A percentile compares a stretch with the other conserved stretches of the same genome.
Conservation (phyloP, 306 rosid genomes). For the Ammopiptanthus mongolicus region DNA sequence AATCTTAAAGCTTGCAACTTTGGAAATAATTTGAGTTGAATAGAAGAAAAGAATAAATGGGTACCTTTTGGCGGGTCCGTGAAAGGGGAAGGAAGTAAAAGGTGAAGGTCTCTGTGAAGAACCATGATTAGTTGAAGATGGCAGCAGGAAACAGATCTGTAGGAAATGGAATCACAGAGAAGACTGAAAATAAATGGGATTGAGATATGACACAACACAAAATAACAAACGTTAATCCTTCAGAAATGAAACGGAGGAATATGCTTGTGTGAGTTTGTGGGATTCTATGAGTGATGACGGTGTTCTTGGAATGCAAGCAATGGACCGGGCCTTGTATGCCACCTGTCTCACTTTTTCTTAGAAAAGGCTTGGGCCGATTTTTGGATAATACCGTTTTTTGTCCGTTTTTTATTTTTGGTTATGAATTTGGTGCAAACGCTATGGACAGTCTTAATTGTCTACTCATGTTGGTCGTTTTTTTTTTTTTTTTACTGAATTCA, state of each 20-base stretch:
- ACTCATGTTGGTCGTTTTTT: too few relatives aligned
- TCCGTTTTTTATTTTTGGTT: too few relatives aligned
- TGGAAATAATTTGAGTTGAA: not conserved
- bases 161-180: not conserved
- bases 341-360: not conserved
- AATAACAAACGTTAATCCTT: not conserved
- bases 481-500: too few relatives aligned
- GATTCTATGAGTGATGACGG: not conserved
- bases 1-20: not conserved
- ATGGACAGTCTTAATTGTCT: too few relatives aligned
- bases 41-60: not conserved
- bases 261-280: not conserved
- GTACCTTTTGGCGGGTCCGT: conserved; percentile 20
- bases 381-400: not conserved
- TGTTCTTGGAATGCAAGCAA: not conserved
- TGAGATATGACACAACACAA: not conserved
- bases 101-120: conserved; percentile 36
- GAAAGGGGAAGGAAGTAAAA: conserved; percentile 19
- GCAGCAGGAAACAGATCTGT: not conserved
- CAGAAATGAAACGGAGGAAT: not conserved
- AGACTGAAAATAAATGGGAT: not conserved
- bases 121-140: conserved; percentile 22
- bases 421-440: too few relatives aligned
- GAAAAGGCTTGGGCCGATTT: not conserved
- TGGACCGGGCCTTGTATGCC: not conserved